These are phyloP conservation scores for Pelargonium nanum DNA, from an alignment of 345 rosid species.

Conservation along the genomic window DNA sequence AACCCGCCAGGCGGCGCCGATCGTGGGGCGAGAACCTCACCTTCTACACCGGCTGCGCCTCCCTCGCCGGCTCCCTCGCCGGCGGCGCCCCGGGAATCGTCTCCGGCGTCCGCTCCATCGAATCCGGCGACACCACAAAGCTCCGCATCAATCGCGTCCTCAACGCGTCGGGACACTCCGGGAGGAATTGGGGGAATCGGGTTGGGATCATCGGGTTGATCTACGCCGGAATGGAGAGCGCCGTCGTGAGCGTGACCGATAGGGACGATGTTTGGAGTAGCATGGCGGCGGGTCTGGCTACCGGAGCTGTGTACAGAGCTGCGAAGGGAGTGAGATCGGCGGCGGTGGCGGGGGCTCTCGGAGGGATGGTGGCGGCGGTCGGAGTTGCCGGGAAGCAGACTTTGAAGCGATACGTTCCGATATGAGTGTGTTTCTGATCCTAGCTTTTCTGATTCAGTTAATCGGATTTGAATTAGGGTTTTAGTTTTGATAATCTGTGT, in stretches of 20 bases:
- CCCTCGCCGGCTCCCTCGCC: slow-evolving; percentile 51
- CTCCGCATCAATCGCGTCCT: slow-evolving; percentile 67
- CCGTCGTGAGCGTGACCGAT: slow-evolving; percentile 46
- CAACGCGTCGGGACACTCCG: slow-evolving; percentile 71
- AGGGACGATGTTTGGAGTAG: slow-evolving; percentile 92
- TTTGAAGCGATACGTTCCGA: slow-evolving; percentile 68
- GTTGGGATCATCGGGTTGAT: slow-evolving; percentile 71
- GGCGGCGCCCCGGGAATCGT: slow-evolving; percentile 52
- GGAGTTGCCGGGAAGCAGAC: slow-evolving; percentile 72
- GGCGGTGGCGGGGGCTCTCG: slow-evolving; percentile 92
- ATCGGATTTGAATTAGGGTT: no score
- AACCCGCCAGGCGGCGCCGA: slow-evolving; percentile 70
- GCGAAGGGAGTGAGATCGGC: slow-evolving; percentile 91
- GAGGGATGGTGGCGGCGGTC: slow-evolving; percentile 74
- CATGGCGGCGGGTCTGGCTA: slow-evolving; percentile 85
- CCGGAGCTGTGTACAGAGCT: slow-evolving; percentile 82
- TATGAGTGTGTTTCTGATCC: no score
- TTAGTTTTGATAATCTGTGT: no score
- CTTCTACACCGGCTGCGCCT: slow-evolving; percentile 79
- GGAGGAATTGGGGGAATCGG: slow-evolving; percentile 76
- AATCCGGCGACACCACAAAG: slow-evolving; percentile 75
- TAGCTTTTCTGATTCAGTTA: no score
- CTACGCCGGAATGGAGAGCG: slow-evolving; percentile 75
- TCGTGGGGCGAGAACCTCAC: slow-evolving; percentile 97
- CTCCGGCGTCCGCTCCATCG: slow-evolving; percentile 55